Percentiles rank a stretch among this genome's conserved stretches.
phyloP scores from a whole-genome alignment of 768 basidiomycete genomes.

The Boletus vermiculosoides region DNA sequence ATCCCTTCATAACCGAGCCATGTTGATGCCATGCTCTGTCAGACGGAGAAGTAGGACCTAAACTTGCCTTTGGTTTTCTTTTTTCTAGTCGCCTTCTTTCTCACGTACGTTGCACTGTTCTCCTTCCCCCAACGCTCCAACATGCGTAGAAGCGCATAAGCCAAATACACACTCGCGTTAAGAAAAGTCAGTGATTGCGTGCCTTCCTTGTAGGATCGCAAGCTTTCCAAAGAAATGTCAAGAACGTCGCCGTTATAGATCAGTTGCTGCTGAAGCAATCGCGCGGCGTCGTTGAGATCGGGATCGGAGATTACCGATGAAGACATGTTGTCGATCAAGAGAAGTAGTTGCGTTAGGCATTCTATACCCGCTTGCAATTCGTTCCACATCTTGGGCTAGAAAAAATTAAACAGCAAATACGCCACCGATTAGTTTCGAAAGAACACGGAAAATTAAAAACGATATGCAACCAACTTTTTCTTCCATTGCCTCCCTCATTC shows the following conservation, averaged over 20 bases:
- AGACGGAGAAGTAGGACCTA: constrained; percentile 21
- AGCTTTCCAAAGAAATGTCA: constrained; percentile 78
- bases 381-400: constrained; percentile 88
- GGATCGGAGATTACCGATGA: constrained; percentile 40
- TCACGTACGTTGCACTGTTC: constrained; percentile 69
- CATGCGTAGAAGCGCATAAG: constrained; percentile 84
- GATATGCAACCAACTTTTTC: constrained; percentile 65
- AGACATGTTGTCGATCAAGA: constrained; percentile 85
- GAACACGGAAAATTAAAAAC: background rate
- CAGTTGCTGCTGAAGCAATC: constrained; percentile 81
- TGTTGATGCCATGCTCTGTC: constrained; percentile 12
- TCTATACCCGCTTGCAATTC: constrained; percentile 94
- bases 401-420: constrained; percentile 3
- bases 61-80: constrained; percentile 51
- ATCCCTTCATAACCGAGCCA: constrained; percentile 32
- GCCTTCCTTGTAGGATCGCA: constrained; percentile 76
- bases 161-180: constrained; percentile 80
- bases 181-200: constrained; percentile 80
- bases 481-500: constrained; percentile 87
- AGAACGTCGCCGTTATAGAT: constrained; percentile 96
- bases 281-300: constrained; percentile 69
- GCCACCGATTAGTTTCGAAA: constrained; percentile 10
- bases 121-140: constrained; percentile 84
- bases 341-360: constrained; percentile 88
- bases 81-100: constrained; percentile 54